Conservation (phyloP, 1,284 basidiomycete species). For the Marasmius sp. region DNA sequence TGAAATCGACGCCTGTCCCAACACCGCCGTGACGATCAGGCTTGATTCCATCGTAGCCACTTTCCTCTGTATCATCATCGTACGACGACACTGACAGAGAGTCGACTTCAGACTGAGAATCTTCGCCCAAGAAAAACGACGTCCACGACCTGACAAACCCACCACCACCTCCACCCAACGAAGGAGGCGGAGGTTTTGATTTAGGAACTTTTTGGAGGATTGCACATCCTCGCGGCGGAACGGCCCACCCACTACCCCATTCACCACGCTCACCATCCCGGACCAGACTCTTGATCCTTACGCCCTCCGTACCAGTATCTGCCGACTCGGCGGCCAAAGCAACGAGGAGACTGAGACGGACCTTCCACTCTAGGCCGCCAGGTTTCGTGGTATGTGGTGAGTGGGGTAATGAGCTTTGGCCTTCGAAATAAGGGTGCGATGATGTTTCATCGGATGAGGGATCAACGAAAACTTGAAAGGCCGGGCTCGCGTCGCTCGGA, state of each 20-base stretch:
- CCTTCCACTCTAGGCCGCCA: conserved; percentile 86
- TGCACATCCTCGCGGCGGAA: conserved; percentile 26
- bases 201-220: conserved; percentile 12
- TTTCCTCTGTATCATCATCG: conserved; percentile 22
- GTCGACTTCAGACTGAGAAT: conserved; percentile 47
- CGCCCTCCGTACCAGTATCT: conserved; percentile 46
- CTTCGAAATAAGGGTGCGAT: neutral
- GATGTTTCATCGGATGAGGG: conserved; percentile 16
- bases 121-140: conserved; percentile 50
- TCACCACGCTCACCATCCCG: conserved; percentile 60
- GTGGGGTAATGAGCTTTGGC: neutral
- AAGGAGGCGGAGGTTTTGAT: conserved; percentile 17
- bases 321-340: conserved; percentile 54
- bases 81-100: conserved; percentile 31
- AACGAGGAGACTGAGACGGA: conserved; percentile 80
- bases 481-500: conserved; percentile 84
- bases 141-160: conserved; percentile 39
- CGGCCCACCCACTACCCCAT: conserved; percentile 68
- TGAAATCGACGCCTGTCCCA: conserved; percentile 51
- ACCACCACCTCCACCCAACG: neutral
- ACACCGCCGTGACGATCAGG: conserved; percentile 43
- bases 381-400: conserved; percentile 14
- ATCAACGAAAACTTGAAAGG: conserved; percentile 62
- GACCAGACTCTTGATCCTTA: conserved; percentile 53
- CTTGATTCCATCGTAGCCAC: conserved; percentile 47